Conservation (phyloP, 352 stramenopile species). For the Halophytophthora polymorphica region DNA sequence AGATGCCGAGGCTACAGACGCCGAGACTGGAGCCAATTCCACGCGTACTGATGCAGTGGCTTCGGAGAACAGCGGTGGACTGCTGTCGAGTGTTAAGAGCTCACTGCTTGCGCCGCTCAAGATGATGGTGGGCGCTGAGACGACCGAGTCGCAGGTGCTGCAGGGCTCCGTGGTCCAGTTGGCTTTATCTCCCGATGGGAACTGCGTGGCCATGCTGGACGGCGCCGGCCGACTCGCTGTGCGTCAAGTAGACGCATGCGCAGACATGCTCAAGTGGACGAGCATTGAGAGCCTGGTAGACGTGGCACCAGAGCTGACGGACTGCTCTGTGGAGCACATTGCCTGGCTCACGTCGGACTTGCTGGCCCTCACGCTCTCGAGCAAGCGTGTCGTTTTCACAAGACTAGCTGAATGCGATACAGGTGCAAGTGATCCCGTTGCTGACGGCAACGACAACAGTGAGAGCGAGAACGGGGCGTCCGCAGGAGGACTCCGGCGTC, state of each 20-base stretch:
- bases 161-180: conserved; percentile 39
- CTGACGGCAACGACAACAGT: conserved; percentile 6
- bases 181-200: conserved; percentile 41
- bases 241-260: conserved; percentile 61
- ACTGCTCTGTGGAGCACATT: conserved; percentile 12
- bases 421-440: conserved; percentile 7
- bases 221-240: conserved; percentile 38
- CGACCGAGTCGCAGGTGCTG: conserved; percentile 14
- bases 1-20: neutral
- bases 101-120: conserved; percentile 32
- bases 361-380: conserved; percentile 18
- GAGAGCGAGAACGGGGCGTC: conserved; percentile 10
- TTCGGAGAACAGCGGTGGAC: conserved; percentile 9
- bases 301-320: neutral
- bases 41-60: neutral
- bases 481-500: conserved; percentile 3
- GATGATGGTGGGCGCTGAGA: conserved; percentile 34
- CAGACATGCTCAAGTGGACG: conserved; percentile 58
- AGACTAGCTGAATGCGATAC: conserved; percentile 10
- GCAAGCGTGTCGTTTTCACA: conserved; percentile 17
- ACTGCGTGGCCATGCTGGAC: conserved; percentile 59
- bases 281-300: conserved; percentile 14
- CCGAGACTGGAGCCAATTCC: neutral
- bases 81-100: conserved; percentile 24
- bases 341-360: conserved; percentile 26